Evolutionary conservation across 306 rosid genomes (phyloP).

Genomic region (Sechiopsis laciniata): DNA sequence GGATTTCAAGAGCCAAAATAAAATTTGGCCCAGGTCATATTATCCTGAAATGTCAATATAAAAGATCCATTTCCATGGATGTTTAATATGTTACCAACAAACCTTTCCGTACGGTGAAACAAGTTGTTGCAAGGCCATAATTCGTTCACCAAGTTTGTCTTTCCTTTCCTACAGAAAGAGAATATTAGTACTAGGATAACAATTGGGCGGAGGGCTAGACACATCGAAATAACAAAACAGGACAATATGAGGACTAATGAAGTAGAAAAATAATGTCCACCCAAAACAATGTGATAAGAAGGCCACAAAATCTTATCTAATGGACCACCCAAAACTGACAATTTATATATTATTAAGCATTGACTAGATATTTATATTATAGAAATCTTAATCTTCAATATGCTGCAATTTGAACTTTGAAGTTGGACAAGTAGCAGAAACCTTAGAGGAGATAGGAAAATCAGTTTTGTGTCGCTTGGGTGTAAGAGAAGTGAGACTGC

Average conservation of each 20-base stretch:
- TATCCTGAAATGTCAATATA: background rate
- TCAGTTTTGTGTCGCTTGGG: slow-evolving; percentile 85
- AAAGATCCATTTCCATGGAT: background rate
- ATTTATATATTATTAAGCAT: too few species aligned
- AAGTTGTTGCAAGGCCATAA: slow-evolving; percentile 86
- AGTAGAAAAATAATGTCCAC: slow-evolving; percentile 5
- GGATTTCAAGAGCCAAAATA: background rate
- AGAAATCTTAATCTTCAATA: background rate
- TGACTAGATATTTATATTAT: slow-evolving; percentile 7
- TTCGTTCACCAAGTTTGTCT: slow-evolving; percentile 81
- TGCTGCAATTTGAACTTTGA: too few species aligned
- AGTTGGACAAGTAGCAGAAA: slow-evolving; percentile 24
- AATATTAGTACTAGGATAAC: background rate
- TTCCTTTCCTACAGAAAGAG: slow-evolving; percentile 63
- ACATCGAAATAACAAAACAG: slow-evolving; percentile 7
- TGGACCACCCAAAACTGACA: background rate
- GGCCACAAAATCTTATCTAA: background rate
- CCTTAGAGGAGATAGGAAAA: slow-evolving; percentile 72
- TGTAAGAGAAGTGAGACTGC: slow-evolving; percentile 53
- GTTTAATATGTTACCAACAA: slow-evolving; percentile 4
- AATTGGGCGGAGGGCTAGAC: background rate
- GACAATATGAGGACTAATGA: background rate
- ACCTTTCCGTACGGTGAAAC: slow-evolving; percentile 99
- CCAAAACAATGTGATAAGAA: background rate
- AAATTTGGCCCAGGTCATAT: slow-evolving; percentile 1